Percentiles rank a stretch among this genome's conserved stretches.
phyloP scores from a whole-genome alignment of 2,329 filamentous ascomycete genomes.

The Cadophora malorum region DNA sequence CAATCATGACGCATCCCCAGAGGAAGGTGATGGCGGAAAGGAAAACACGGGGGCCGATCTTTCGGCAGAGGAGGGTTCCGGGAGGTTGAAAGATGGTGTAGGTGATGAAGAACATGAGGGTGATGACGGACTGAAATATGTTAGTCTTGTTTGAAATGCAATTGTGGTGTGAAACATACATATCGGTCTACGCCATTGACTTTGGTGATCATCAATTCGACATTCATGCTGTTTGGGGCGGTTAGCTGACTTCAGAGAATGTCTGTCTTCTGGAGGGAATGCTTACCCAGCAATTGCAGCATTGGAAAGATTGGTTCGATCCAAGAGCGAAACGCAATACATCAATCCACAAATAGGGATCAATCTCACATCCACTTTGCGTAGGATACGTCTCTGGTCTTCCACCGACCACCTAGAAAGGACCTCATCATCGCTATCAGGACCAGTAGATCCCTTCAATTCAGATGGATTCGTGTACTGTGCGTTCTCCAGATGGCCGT shows the following conservation, averaged over 20 bases:
- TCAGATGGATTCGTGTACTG: neutral
- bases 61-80: constrained; percentile 70
- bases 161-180: neutral
- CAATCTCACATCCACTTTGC: constrained; percentile 71
- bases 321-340: constrained; percentile 79
- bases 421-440: constrained; percentile 6
- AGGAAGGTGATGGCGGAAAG: constrained; percentile 54
- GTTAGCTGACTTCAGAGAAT: neutral
- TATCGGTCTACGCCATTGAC: constrained; percentile 22
- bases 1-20: constrained; percentile 52
- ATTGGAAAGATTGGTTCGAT: constrained; percentile 74
- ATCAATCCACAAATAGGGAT: constrained; percentile 66
- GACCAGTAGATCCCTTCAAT: constrained; percentile 5
- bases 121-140: constrained; percentile 13
- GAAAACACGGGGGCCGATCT: constrained; percentile 65
- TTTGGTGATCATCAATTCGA: constrained; percentile 22
- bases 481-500: constrained; percentile 10
- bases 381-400: constrained; percentile 72
- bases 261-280: no score
- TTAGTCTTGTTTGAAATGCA: neutral
- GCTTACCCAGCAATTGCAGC: constrained; percentile 70
- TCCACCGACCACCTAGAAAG: constrained; percentile 16
- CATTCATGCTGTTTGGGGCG: constrained; percentile 8
- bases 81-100: constrained; percentile 76
- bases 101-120: constrained; percentile 73